phyloP scores from a whole-genome alignment of 805 yeast species.

The Candida silvicultrix region DNA sequence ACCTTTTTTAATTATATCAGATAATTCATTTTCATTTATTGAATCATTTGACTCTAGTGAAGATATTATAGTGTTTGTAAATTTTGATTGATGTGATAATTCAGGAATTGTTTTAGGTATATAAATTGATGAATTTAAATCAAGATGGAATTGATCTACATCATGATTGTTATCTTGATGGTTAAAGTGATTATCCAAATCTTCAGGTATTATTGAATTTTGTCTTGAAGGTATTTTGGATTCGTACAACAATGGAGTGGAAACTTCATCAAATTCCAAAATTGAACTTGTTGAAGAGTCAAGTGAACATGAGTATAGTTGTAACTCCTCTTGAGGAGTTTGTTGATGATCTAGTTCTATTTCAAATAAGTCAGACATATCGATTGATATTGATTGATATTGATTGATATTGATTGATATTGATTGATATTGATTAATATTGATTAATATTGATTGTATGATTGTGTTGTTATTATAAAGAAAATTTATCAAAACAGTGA shows the following conservation, averaged over 20 bases:
- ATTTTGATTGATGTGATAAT: neutral
- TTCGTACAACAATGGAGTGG: slow-evolving; percentile 21
- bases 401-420: no score
- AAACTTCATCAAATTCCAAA: slow-evolving; percentile 12
- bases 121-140: neutral
- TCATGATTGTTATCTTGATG: no score
- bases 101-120: neutral
- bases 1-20: slow-evolving; percentile 16
- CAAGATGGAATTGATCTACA: neutral
- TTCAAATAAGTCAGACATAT: slow-evolving; percentile 1
- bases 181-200: no score
- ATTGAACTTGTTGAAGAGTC: slow-evolving; percentile 14
- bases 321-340: slow-evolving; percentile 5
- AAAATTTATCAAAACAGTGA: no score
- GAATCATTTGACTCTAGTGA: slow-evolving; percentile 1
- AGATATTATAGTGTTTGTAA: slow-evolving; percentile 2
- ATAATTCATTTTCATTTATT: no score
- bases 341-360: slow-evolving; percentile 2
- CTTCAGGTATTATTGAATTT: slow-evolving; percentile 8
- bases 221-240: slow-evolving; percentile 16
- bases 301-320: slow-evolving; percentile 14
- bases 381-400: no score
- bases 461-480: neutral
- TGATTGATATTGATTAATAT: no score
- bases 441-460: no score